Evolutionary conservation across 108 stramenopile species (phyloP).

Genomic region (Nitzschia sp.): DNA sequence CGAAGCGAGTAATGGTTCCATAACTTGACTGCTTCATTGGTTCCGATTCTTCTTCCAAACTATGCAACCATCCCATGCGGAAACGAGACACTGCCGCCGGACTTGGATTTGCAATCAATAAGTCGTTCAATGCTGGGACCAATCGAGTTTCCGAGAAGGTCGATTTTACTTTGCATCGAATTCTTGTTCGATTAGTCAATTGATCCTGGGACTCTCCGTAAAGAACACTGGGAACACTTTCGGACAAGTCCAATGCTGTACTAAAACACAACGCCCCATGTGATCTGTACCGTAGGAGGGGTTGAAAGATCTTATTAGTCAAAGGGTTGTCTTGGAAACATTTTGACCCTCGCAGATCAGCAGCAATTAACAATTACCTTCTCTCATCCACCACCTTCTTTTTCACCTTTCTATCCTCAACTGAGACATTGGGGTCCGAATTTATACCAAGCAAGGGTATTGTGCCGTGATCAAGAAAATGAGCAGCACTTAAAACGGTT

Average conservation of each 20-base stretch:
- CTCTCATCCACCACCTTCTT: constrained; percentile 89
- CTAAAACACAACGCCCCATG: constrained; percentile 90
- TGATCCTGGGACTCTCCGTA: constrained; percentile 52
- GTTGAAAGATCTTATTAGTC: too few relatives aligned
- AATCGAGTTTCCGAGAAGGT: constrained; percentile 94
- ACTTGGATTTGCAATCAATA: constrained; percentile 92
- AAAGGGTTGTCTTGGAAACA: too few relatives aligned
- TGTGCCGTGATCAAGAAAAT: constrained; percentile 88
- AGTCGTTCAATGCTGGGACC: constrained; percentile 94
- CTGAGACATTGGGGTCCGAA: constrained; percentile 70
- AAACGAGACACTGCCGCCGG: constrained; percentile 93
- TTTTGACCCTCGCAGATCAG: too few relatives aligned
- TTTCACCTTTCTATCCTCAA: constrained; percentile 47
- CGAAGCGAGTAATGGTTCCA: constrained; percentile 79
- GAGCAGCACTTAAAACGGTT: constrained; percentile 86
- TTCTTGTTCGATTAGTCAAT: constrained; percentile 56
- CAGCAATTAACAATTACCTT: constrained; percentile 37
- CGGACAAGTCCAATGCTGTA: constrained; percentile 75
- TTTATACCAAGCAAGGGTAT: constrained; percentile 84
- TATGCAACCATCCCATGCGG: constrained; percentile 77
- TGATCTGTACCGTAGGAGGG: too few relatives aligned
- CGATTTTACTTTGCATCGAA: constrained; percentile 87
- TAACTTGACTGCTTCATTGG: constrained; percentile 32
- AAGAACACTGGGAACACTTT: constrained; percentile 72
- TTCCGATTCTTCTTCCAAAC: constrained; percentile 14